Evolutionary conservation across 306 rosid genomes (phyloP), one percentile per base, ranked within the genome.

Genomic region (Vigna hirtella): DNA sequence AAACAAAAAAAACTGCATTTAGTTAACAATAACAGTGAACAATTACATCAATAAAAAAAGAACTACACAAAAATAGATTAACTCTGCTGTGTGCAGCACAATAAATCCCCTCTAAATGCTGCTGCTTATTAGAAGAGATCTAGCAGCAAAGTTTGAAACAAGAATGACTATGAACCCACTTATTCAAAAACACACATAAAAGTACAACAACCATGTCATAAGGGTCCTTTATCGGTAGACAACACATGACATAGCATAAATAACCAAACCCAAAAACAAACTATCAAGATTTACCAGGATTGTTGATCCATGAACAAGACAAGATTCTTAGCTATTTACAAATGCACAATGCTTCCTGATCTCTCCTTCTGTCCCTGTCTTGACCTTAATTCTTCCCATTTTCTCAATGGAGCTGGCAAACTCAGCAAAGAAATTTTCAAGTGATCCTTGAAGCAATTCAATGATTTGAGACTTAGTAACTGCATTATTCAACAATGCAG

Each of bases 331-430:
- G 52, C 85, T 86, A 84, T 94, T 94, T 24, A 90, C 91, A 51
- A 88, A 6, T 6, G 87, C 93, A 82, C 98, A 95, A 0, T 80
- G 86, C 85, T 87, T 95, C 85, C 98, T 93, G 56, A 95, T 92
- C 85, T 90, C 88, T 24, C 98, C 98, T 17, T 77, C 63, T 7
- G 93, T 66, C 7, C 97, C 98, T 0, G 97, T 95, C 88, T 92
- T 95, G 0, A 89, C 91, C 0, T 78, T 79, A 62, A 88, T 7
- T 76, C 84, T 58, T 10, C 96, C 93, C 98, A 95, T 88, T 85
- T 91, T 92, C 89, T 89, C 97, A 84, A 89, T 82, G 6, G 98
- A 85, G 26, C 13, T 43, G 28, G 91, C 93, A 78, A 92, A 91
- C 56, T 92, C 91, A 13, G 78, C 73, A 30, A 24, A 81, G 93